Conservation (phyloP, 371 early-diverging fungal genomes). For the Haplosporangium sp. region DNA sequence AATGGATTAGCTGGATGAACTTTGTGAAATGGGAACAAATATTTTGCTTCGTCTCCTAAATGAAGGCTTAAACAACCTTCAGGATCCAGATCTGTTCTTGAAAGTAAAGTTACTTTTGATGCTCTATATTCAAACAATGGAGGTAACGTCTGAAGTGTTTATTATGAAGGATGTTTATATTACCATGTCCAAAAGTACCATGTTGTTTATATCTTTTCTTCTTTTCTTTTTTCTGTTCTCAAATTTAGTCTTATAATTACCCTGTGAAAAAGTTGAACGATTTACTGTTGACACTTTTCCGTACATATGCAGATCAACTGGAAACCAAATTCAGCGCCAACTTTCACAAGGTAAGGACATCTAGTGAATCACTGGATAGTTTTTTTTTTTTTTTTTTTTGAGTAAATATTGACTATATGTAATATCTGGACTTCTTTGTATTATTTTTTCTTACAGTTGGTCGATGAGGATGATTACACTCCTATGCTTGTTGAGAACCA, state of each 20-base stretch:
- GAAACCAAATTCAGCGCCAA: constrained; percentile 77
- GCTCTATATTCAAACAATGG: constrained; percentile 91
- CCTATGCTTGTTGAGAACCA: constrained; percentile 82
- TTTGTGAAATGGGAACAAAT: constrained; percentile 90
- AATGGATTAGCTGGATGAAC: constrained; percentile 75
- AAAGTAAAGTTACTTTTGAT: constrained; percentile 81
- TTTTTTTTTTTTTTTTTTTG: no score
- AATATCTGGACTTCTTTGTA: background rate
- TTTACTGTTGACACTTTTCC: constrained; percentile 82
- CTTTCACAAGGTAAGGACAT: constrained; percentile 70
- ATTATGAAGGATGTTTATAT: background rate
- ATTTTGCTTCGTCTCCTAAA: constrained; percentile 85
- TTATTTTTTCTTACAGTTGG: constrained; percentile 66
- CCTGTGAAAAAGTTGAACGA: constrained; percentile 76
- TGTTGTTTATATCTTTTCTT: background rate
- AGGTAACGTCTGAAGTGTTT: constrained; percentile 60
- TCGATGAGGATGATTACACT: constrained; percentile 86
- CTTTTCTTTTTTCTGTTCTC: background rate
- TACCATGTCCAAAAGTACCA: background rate
- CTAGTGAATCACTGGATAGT: no score
- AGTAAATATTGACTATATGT: no score
- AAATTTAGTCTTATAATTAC: constrained; percentile 74
- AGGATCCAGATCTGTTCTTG: constrained; percentile 82
- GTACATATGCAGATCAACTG: constrained; percentile 83
- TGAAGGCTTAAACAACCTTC: constrained; percentile 81